phyloP scores from a whole-genome alignment of 345 rosid species.

The Eucalyptus microcorys region DNA sequence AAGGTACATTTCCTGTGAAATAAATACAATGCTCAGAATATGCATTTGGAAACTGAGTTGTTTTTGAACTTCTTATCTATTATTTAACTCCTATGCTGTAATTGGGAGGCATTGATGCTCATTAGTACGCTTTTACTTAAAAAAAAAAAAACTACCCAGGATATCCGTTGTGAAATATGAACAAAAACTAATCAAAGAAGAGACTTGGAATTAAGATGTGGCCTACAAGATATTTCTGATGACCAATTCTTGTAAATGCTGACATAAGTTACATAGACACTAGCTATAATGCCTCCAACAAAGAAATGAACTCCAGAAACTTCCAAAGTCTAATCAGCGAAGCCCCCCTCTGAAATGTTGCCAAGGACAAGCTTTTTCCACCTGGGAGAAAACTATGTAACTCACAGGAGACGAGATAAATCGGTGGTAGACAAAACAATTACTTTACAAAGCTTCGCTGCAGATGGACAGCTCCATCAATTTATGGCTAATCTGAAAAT shows the following conservation, averaged over 20 bases:
- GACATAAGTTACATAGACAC: neutral
- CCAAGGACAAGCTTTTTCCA: neutral
- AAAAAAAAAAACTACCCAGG: neutral
- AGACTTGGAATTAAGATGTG: neutral
- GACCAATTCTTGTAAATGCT: neutral
- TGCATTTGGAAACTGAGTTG: neutral
- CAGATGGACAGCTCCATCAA: neutral
- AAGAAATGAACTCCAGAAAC: neutral
- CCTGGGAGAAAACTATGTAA: neutral
- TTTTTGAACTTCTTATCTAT: neutral
- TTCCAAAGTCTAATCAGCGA: neutral
- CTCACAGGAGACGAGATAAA: neutral
- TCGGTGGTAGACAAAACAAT: neutral
- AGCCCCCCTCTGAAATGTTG: neutral
- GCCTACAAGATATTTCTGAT: neutral
- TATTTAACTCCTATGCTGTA: neutral
- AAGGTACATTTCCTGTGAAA: neutral
- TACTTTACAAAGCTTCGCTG: neutral
- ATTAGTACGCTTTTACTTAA: neutral
- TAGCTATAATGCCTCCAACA: neutral
- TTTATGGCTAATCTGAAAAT: neutral
- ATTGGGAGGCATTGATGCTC: neutral
- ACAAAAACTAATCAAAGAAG: neutral
- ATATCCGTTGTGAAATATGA: neutral
- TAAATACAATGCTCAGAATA: neutral